Evolutionary conservation across 2,329 filamentous ascomycete genomes (phyloP), one percentile per base, ranked within the genome.

Genomic region (Penicillium glabrum): DNA sequence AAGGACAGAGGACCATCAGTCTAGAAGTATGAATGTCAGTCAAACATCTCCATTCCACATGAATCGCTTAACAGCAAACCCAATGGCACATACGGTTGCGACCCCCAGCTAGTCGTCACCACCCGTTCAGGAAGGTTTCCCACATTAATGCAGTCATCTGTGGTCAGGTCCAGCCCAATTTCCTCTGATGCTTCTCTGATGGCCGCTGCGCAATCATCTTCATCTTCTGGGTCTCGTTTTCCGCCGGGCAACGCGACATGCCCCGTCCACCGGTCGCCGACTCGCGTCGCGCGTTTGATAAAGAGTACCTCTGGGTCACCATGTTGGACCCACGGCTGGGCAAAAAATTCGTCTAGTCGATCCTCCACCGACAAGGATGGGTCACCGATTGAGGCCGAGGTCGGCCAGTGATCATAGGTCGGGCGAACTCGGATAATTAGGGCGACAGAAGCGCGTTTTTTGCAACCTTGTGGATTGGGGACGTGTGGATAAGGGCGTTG

Each of bases 191-290:
- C 82, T 68, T 90, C 87, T 54, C 87, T 75, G 51, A 88, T 77
- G 2, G 87, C 87, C 21, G 86, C 83, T 21, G 82, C 83, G 58
- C 80, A 75, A 66, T 89, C 87, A 60, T 86, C 80, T 46, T 74
- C 80, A 73, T 90, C 87, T 58, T 83, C 82, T 0, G 84, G 82
- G 61, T 90, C 87, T 61, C 86, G 76, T 66, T 86, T 87, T 2
- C 87, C 87, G 23, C 87, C 87, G 0, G 87, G 87, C 4, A 89
- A 72, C 0, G 87, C 87, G 55, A 89, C 83, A 75, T 90, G 87
- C 3, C 83, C 82, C 1, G 85, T 88, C 87, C 87, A 90, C 56
- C 86, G 78, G 69, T 90, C 87, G 8, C 86, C 86, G 53, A 81
- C 78, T 37, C 87, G 78, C 4, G 86, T 81, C 3, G 87, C 84